Evolutionary conservation across 2,329 filamentous ascomycete genomes (phyloP).

Genomic region (Aspergillus fumigatiaffinis): DNA sequence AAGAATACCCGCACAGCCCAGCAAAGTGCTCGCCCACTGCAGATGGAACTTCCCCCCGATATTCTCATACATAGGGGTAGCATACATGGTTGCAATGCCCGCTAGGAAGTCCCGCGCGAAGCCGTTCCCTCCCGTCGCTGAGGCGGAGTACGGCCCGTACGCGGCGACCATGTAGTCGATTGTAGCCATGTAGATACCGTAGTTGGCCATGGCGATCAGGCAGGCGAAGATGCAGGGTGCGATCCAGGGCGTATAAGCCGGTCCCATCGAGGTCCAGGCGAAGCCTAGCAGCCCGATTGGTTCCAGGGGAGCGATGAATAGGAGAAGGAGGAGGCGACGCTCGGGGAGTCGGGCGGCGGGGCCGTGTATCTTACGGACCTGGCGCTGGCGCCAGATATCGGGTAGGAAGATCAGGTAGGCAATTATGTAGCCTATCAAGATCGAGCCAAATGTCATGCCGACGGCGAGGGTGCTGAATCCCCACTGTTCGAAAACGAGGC

Average conservation of each 20-base stretch:
- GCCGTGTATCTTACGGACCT: slow-evolving; percentile 48
- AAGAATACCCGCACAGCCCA: slow-evolving; percentile 55
- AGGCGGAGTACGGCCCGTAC: slow-evolving; percentile 63
- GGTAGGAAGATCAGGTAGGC: slow-evolving; percentile 56
- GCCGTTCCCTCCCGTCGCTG: slow-evolving; percentile 65
- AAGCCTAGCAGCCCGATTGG: slow-evolving; percentile 61
- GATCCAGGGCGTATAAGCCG: slow-evolving; percentile 55
- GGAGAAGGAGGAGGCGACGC: slow-evolving; percentile 56
- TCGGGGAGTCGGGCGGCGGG: slow-evolving; percentile 55
- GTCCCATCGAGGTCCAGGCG: slow-evolving; percentile 57
- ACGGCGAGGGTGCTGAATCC: slow-evolving; percentile 48
- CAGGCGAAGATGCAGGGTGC: slow-evolving; percentile 57
- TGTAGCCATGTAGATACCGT: slow-evolving; percentile 61
- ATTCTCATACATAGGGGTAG: slow-evolving; percentile 49
- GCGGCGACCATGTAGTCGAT: slow-evolving; percentile 67
- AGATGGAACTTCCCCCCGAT: slow-evolving; percentile 50
- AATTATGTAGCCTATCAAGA: slow-evolving; percentile 57
- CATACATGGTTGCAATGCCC: slow-evolving; percentile 59
- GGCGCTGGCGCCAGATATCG: slow-evolving; percentile 49
- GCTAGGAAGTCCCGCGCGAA: slow-evolving; percentile 63
- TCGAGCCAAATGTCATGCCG: slow-evolving; percentile 54
- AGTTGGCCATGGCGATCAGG: slow-evolving; percentile 62
- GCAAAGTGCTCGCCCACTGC: slow-evolving; percentile 55
- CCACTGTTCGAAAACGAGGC: slow-evolving; percentile 58
- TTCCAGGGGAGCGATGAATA: slow-evolving; percentile 57